These are phyloP conservation scores for Parascedosporium putredinis DNA, from an alignment of 2,329 filamentous ascomycete species.

Conservation along the genomic window DNA sequence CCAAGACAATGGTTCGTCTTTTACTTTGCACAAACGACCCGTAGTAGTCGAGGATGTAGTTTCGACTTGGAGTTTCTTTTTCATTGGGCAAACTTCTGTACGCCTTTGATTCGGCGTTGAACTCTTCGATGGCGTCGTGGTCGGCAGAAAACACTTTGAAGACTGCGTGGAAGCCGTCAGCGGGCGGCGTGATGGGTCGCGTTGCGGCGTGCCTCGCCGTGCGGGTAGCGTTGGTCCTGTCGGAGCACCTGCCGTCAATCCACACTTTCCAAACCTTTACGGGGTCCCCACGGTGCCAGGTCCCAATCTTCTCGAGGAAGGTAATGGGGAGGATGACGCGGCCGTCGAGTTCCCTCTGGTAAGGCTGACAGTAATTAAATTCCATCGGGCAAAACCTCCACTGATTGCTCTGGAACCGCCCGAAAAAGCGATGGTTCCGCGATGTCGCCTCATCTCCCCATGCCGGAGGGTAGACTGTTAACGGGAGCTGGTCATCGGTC, in stretches of 20 bases:
- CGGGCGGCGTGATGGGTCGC: not conserved
- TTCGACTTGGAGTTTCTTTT: not conserved
- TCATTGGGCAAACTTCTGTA: not conserved
- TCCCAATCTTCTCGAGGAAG: not conserved
- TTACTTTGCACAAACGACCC: not conserved
- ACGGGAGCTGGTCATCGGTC: not conserved
- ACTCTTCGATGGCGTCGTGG: not conserved
- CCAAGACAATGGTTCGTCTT: not conserved
- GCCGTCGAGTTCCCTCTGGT: not conserved
- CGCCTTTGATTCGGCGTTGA: not conserved
- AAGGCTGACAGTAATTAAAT: not conserved
- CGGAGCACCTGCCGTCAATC: not conserved
- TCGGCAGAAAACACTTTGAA: not conserved
- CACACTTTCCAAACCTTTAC: not conserved
- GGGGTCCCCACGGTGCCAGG: not conserved
- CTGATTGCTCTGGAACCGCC: not conserved
- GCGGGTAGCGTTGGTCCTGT: not conserved
- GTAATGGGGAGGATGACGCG: not conserved
- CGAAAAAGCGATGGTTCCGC: not conserved
- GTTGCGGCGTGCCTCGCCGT: not conserved
- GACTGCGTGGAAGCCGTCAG: not conserved
- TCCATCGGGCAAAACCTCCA: not conserved
- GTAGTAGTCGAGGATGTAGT: not conserved
- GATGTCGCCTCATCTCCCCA: no score
- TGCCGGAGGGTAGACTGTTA: not conserved